Evolutionary conservation across 2,329 filamentous ascomycete species (phyloP).

Genomic region (Phoma sp.): DNA sequence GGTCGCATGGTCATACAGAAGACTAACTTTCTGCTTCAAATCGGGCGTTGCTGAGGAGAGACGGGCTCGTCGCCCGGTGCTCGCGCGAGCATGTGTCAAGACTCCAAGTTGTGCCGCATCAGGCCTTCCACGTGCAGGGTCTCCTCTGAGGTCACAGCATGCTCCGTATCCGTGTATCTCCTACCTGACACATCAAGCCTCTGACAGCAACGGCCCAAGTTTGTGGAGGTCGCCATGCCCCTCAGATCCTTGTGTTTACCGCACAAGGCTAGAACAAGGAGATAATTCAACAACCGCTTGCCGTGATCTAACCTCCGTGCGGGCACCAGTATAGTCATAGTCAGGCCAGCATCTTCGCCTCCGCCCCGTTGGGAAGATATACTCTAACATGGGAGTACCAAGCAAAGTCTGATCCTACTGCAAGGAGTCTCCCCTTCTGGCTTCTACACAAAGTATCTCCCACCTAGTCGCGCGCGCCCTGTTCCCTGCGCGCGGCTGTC

Average conservation of each 20-base stretch:
- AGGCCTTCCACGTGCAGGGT: slow-evolving; percentile 28
- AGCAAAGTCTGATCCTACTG: slow-evolving; percentile 20
- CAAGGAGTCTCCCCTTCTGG: slow-evolving; percentile 30
- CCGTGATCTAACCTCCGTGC: slow-evolving; percentile 34
- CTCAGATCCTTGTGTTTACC: slow-evolving; percentile 27
- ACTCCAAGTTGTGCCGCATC: slow-evolving; percentile 21
- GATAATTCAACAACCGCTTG: slow-evolving; percentile 19
- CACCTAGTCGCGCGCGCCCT: slow-evolving; percentile 24
- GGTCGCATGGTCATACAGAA: slow-evolving; percentile 1
- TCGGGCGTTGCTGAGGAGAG: slow-evolving; percentile 23
- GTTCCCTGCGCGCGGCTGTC: slow-evolving; percentile 29
- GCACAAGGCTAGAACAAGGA: slow-evolving; percentile 7
- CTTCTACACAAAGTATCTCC: slow-evolving; percentile 28
- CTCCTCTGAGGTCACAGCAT: slow-evolving; percentile 27
- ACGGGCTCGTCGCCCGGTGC: slow-evolving; percentile 21
- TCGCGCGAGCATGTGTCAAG: slow-evolving; percentile 18
- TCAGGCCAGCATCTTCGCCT: slow-evolving; percentile 23
- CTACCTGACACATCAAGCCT: slow-evolving; percentile 32
- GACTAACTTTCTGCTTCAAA: not conserved
- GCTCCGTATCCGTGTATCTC: slow-evolving; percentile 31
- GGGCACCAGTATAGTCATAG: slow-evolving; percentile 16
- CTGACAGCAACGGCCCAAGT: slow-evolving; percentile 28
- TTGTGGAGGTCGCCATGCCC: slow-evolving; percentile 30
- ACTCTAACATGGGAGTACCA: slow-evolving; percentile 12
- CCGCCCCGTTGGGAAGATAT: slow-evolving; percentile 24